phyloP scores from a whole-genome alignment of 1,284 basidiomycete genomes.

The Trichosporon asahii region DNA sequence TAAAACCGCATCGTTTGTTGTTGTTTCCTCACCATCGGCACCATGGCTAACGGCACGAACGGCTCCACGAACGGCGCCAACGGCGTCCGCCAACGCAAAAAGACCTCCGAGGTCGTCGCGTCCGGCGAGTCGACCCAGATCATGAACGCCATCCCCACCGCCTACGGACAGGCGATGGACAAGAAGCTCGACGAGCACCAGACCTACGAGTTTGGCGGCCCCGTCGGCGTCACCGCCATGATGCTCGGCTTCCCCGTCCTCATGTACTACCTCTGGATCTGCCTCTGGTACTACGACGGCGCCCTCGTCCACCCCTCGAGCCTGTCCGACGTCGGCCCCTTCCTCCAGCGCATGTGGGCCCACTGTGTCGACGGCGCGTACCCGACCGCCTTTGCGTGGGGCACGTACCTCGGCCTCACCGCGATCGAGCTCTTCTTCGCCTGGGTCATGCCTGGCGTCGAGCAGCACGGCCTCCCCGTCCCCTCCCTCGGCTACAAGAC shows the following conservation, averaged over 20 bases:
- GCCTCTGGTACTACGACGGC: conserved; percentile 94
- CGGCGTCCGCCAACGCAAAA: conserved; percentile 11
- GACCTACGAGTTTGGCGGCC: conserved; percentile 95
- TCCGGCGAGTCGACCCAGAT: conserved; percentile 26
- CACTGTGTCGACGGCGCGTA: conserved; percentile 85
- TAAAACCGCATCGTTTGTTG: neutral
- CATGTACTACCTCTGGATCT: conserved; percentile 91
- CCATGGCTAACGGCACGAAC: conserved; percentile 18
- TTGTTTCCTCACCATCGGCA: neutral
- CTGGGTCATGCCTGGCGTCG: conserved; percentile 83
- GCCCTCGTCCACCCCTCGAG: conserved; percentile 72
- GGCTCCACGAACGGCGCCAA: conserved; percentile 13
- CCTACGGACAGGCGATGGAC: conserved; percentile 67
- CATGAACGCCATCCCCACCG: conserved; percentile 52
- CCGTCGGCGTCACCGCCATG: conserved; percentile 83
- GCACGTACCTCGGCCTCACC: conserved; percentile 84
- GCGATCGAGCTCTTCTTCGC: conserved; percentile 87
- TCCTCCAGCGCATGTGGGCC: conserved; percentile 75
- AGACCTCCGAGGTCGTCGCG: conserved; percentile 6
- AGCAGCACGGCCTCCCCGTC: conserved; percentile 79
- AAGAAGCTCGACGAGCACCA: conserved; percentile 70
- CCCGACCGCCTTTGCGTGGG: conserved; percentile 82
- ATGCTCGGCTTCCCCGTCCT: conserved; percentile 82
- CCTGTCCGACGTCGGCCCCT: conserved; percentile 70
- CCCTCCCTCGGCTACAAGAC: conserved; percentile 88